phyloP scores from a whole-genome alignment of 768 basidiomycete genomes.

The Plicaturopsis crispa region DNA sequence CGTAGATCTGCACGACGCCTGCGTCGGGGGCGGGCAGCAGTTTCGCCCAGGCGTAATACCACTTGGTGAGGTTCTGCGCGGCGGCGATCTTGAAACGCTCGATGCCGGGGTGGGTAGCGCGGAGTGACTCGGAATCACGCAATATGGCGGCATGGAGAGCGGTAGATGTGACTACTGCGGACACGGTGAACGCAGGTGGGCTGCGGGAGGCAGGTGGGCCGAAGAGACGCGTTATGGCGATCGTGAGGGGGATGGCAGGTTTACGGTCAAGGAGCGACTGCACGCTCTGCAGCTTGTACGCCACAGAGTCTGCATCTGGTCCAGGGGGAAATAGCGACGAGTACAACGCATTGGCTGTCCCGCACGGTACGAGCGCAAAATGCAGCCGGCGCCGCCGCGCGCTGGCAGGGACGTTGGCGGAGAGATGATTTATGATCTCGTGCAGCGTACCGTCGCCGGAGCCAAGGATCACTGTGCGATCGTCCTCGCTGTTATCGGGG shows the following conservation, averaged over 20 bases:
- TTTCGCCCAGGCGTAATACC: conserved; percentile 56
- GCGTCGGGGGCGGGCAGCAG: conserved; percentile 40
- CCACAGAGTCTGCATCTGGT: conserved; percentile 13
- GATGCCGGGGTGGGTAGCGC: conserved; percentile 61
- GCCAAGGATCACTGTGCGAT: conserved; percentile 44
- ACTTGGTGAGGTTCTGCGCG: conserved; percentile 59
- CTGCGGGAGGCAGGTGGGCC: conserved; percentile 19
- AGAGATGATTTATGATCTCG: conserved; percentile 69
- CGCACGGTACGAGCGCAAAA: conserved; percentile 57
- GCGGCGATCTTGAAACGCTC: conserved; percentile 90
- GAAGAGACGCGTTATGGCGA: conserved; percentile 45
- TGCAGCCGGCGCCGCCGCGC: conserved; percentile 5
- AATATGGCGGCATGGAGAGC: conserved; percentile 82
- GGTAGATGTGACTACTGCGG: conserved; percentile 84
- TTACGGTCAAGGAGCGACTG: conserved; percentile 38
- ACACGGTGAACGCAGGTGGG: conserved; percentile 27
- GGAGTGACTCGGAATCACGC: conserved; percentile 70
- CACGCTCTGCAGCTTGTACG: conserved; percentile 50
- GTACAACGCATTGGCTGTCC: conserved; percentile 93
- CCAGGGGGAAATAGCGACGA: conserved; percentile 55
- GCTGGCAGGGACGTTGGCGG: conserved; percentile 15
- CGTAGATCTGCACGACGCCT: conserved; percentile 50
- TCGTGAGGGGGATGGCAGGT: conserved; percentile 33
- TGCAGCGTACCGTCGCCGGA: conserved; percentile 94
- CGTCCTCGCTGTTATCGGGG: conserved; percentile 18